Evolutionary conservation across 352 stramenopile species (phyloP).

Genomic region (Phytophthora fragariae): DNA sequence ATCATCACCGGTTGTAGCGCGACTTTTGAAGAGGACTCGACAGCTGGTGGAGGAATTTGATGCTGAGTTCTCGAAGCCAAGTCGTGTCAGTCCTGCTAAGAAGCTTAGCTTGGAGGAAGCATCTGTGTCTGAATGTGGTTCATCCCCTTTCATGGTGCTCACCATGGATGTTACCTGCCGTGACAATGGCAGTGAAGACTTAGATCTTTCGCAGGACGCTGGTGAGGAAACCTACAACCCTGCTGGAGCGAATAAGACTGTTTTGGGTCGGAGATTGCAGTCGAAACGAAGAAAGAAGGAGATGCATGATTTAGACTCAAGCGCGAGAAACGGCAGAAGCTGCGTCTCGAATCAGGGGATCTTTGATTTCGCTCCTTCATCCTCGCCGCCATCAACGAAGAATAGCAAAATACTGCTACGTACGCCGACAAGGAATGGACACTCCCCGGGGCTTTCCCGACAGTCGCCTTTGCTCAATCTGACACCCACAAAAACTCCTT

Average conservation of each 20-base stretch:
- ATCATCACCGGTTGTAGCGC: constrained; percentile 32
- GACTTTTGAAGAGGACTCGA: constrained; percentile 39
- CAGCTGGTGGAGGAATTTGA: constrained; percentile 44
- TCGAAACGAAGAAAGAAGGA: constrained; percentile 32
- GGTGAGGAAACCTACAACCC: neutral
- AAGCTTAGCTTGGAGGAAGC: constrained; percentile 1
- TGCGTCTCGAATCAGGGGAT: neutral
- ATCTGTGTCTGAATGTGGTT: neutral
- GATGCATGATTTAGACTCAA: neutral
- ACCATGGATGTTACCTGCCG: constrained; percentile 38
- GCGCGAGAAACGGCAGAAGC: neutral
- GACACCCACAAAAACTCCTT: constrained; percentile 33
- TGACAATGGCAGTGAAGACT: constrained; percentile 22
- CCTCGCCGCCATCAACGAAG: constrained; percentile 16
- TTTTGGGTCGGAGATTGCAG: neutral
- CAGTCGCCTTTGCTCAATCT: constrained; percentile 29
- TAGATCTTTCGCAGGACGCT: constrained; percentile 29
- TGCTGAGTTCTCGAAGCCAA: constrained; percentile 22
- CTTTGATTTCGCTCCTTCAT: constrained; percentile 11
- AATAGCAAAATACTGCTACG: constrained; percentile 19
- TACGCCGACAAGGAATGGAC: constrained; percentile 30
- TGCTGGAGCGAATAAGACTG: neutral
- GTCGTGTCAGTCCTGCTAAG: constrained; percentile 3
- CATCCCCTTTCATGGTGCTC: constrained; percentile 22
- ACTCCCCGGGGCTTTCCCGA: constrained; percentile 17